phyloP scores from a whole-genome alignment of 768 basidiomycete species.

The Agaricus sinodeliciosus region DNA sequence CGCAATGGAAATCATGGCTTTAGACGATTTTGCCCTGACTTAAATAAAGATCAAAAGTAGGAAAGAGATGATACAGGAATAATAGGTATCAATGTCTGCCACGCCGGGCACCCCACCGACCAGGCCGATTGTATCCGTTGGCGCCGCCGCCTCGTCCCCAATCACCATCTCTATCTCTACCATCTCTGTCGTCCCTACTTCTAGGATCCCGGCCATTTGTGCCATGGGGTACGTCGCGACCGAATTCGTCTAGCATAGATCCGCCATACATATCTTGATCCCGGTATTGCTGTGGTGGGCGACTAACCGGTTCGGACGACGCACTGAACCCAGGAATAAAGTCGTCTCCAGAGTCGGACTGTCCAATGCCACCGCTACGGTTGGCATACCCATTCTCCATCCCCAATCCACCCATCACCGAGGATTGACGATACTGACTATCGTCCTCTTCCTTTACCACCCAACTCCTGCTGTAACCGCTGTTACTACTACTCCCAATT shows the following conservation, averaged over 20 bases:
- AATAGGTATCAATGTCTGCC: background rate
- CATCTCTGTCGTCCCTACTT: constrained; percentile 3
- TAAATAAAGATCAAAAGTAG: too few relatives aligned
- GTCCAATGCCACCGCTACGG: background rate
- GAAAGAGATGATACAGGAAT: too few relatives aligned
- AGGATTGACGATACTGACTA: background rate
- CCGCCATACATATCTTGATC: constrained; percentile 4
- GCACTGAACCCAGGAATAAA: constrained; percentile 9
- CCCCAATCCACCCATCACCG: background rate
- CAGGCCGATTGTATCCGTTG: constrained; percentile 7
- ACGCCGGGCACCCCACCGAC: constrained; percentile 8
- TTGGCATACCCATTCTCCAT: constrained; percentile 2
- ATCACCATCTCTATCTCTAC: constrained; percentile 11
- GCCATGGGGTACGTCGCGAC: constrained; percentile 4
- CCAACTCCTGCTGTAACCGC: constrained; percentile 5
- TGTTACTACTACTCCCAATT: background rate
- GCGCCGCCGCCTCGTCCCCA: constrained; percentile 10
- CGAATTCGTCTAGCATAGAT: constrained; percentile 6
- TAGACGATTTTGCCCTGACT: background rate
- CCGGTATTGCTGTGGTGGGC: constrained; percentile 3
- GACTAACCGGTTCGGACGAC: constrained; percentile 2
- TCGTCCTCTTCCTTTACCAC: constrained; percentile 9
- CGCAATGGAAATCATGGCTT: background rate
- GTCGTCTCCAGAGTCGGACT: constrained; percentile 7
- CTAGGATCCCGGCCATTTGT: constrained; percentile 9